Conservation (phyloP, 495 filamentous ascomycete species). For the Physcia stellaris region DNA sequence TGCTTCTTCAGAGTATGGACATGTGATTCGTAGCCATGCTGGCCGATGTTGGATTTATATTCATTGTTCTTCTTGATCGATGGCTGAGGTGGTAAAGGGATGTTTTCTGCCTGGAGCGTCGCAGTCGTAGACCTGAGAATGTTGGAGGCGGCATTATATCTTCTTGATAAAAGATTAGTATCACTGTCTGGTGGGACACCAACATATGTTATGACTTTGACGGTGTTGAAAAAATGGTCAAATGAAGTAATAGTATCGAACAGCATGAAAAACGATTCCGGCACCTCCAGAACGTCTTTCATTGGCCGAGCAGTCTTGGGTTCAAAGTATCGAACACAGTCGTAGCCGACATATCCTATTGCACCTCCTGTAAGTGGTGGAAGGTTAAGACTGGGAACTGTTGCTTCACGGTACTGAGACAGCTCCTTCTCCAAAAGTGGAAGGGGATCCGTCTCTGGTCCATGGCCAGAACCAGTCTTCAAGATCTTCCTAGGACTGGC, state of each 20-base stretch:
- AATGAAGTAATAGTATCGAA: constrained; percentile 93
- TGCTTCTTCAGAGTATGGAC: constrained; percentile 72
- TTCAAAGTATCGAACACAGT: constrained; percentile 96
- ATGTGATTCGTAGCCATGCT: constrained; percentile 71
- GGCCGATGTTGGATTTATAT: constrained; percentile 91
- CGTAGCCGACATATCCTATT: constrained; percentile 92
- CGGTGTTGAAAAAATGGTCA: constrained; percentile 82
- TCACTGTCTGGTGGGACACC: constrained; percentile 40
- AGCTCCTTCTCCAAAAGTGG: constrained; percentile 70
- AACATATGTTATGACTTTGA: constrained; percentile 88
- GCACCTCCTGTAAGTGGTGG: constrained; percentile 83
- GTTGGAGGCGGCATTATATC: constrained; percentile 50
- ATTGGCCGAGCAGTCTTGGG: constrained; percentile 76
- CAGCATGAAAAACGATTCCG: constrained; percentile 94
- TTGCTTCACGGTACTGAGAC: constrained; percentile 56
- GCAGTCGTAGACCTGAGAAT: constrained; percentile 52
- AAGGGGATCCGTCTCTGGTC: constrained; percentile 68
- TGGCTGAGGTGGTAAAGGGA: constrained; percentile 61
- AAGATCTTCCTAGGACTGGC: constrained; percentile 77
- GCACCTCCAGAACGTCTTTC: constrained; percentile 76
- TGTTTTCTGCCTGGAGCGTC: constrained; percentile 54
- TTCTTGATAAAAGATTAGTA: constrained; percentile 35
- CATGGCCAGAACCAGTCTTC: constrained; percentile 78
- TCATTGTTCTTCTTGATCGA: constrained; percentile 58
- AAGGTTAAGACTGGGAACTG: constrained; percentile 64